Evolutionary conservation across 1,284 basidiomycete genomes (phyloP).

Genomic region (Cerioporus squamosus): DNA sequence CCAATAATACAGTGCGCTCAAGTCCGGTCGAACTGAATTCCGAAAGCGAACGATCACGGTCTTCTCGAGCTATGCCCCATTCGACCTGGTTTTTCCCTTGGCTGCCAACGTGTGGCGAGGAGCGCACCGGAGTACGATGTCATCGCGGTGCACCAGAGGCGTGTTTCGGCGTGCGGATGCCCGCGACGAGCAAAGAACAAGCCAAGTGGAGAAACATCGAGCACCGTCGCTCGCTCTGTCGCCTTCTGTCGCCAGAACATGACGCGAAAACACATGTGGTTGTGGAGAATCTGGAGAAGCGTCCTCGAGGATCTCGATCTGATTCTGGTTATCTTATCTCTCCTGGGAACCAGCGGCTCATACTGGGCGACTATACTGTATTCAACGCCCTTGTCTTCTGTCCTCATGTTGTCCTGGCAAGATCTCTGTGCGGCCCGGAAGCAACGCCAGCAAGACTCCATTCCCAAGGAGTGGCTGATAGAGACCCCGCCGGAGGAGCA

Average conservation of each 20-base stretch:
- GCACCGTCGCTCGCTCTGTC: not conserved
- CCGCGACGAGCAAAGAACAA: too few species aligned
- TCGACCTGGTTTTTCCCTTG: constrained; percentile 5
- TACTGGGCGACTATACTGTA: not conserved
- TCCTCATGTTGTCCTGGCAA: not conserved
- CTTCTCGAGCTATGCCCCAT: constrained; percentile 3
- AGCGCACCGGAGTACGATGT: not conserved
- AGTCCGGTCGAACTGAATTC: not conserved
- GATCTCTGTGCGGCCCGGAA: constrained; percentile 55
- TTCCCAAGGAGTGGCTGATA: constrained; percentile 67
- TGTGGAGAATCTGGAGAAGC: not conserved
- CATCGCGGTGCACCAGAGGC: not conserved
- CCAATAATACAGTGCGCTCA: not conserved
- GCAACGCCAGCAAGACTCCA: constrained; percentile 52
- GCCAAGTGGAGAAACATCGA: too few species aligned
- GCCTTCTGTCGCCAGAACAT: not conserved
- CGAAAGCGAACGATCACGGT: constrained; percentile 5
- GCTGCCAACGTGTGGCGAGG: not conserved
- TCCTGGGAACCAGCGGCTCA: not conserved
- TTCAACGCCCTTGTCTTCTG: not conserved
- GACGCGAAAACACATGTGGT: not conserved
- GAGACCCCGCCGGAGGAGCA: constrained; percentile 44
- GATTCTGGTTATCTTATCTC: constrained; percentile 4
- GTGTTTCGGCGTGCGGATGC: too few species aligned
- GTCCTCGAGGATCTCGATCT: not conserved